These are phyloP conservation scores for Nemania sp. DNA, from an alignment of 2,329 filamentous ascomycete species.

Conservation along the genomic window DNA sequence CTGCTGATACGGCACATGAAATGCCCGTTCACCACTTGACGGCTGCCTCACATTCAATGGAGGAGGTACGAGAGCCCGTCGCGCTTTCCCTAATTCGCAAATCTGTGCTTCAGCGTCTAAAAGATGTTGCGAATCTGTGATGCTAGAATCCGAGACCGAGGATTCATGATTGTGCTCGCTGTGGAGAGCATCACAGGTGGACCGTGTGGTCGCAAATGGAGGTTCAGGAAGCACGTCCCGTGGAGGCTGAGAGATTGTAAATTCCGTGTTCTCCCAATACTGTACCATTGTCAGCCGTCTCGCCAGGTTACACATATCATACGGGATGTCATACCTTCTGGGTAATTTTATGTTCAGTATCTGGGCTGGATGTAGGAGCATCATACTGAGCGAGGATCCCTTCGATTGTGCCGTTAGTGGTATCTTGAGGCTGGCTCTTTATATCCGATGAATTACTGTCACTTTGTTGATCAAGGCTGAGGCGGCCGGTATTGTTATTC, in stretches of 20 bases:
- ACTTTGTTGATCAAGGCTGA: constrained; percentile 3
- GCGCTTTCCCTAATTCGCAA: constrained; percentile 19
- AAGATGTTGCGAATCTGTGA: constrained; percentile 32
- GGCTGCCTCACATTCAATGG: constrained; percentile 26
- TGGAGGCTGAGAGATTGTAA: constrained; percentile 6
- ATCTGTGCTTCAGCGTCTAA: constrained; percentile 31
- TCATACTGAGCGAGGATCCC: constrained; percentile 41
- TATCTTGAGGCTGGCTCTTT: constrained; percentile 23
- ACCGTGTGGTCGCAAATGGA: constrained; percentile 2
- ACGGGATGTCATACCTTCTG: constrained; percentile 7
- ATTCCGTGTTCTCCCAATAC: constrained; percentile 1
- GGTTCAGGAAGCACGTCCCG: constrained; percentile 9
- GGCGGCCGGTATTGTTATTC: neutral
- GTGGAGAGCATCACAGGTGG: neutral
- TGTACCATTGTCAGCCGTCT: constrained; percentile 10
- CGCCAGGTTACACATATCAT: neutral
- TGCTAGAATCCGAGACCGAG: constrained; percentile 18
- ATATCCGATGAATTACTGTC: constrained; percentile 5
- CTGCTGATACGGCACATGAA: too few species aligned
- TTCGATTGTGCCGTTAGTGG: constrained; percentile 39
- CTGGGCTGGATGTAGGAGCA: constrained; percentile 5
- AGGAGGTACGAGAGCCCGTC: constrained; percentile 24
- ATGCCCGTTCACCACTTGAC: too few species aligned
- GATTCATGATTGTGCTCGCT: constrained; percentile 17
- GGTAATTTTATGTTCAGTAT: constrained; percentile 4